Conservation (phyloP, 2,329 filamentous ascomycete species). For the Metarhizium robertsii region DNA sequence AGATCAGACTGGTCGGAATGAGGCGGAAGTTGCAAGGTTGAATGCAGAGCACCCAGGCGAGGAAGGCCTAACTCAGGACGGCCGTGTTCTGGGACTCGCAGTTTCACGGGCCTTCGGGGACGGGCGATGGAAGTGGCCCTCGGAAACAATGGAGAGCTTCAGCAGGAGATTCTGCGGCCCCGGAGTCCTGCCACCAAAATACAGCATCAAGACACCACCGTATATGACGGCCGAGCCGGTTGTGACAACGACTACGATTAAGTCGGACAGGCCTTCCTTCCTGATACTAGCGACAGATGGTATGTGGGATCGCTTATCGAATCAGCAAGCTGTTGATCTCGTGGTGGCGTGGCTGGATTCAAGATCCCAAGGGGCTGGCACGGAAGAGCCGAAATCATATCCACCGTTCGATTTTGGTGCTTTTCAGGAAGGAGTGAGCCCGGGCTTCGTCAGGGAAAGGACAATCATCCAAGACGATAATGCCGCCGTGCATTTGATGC, state of each 20-base stretch:
- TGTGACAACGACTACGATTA: slow-evolving; percentile 43
- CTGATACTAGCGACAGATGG: slow-evolving; percentile 18
- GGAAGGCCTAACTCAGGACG: slow-evolving; percentile 33
- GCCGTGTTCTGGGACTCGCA: slow-evolving; percentile 45
- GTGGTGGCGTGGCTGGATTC: not conserved
- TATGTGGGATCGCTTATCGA: not conserved
- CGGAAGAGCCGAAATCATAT: not conserved
- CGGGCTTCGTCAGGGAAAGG: slow-evolving; percentile 2
- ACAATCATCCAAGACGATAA: slow-evolving; percentile 39
- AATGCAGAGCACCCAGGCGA: not conserved
- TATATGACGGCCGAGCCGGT: slow-evolving; percentile 57
- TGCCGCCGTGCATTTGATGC: slow-evolving; percentile 64
- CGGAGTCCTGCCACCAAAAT: slow-evolving; percentile 14
- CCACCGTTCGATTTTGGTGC: not conserved
- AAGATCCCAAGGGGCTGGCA: not conserved
- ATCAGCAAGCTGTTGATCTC: not conserved
- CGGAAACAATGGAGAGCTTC: not conserved
- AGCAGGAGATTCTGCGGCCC: slow-evolving; percentile 36
- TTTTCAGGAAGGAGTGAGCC: not conserved
- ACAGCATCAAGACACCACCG: slow-evolving; percentile 41
- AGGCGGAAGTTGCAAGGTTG: not conserved
- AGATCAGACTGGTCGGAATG: not conserved
- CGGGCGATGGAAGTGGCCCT: slow-evolving; percentile 48
- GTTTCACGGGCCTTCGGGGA: slow-evolving; percentile 56
- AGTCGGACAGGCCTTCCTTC: slow-evolving; percentile 33